Conservation (phyloP, 2,329 filamentous ascomycete genomes). For the Colletotrichum tropicale region DNA sequence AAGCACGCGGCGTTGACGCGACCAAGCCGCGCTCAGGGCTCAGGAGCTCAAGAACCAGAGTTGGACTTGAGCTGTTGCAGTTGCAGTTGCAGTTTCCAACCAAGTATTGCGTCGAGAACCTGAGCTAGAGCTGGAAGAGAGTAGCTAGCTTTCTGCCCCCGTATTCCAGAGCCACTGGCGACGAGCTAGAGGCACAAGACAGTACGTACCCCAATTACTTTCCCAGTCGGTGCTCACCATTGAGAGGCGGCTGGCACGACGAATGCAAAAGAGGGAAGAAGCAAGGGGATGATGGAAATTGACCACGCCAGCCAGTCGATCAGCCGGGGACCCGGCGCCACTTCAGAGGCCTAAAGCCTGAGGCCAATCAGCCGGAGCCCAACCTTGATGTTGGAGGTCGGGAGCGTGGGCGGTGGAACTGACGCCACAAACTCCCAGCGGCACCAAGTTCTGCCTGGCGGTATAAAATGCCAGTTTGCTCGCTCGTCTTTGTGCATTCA, state of each 20-base stretch:
- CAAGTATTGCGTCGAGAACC: not conserved
- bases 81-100: not conserved
- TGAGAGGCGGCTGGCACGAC: not conserved
- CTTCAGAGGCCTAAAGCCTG: not conserved
- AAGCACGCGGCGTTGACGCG: not conserved
- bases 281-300: constrained; percentile 1
- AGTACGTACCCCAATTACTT: not conserved
- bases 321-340: constrained; percentile 6
- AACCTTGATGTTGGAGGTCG: not conserved
- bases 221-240: not conserved
- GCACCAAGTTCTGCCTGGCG: not conserved
- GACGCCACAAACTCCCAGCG: not conserved
- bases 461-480: not conserved
- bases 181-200: not conserved
- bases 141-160: not conserved
- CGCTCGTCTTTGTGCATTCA: not conserved
- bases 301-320: constrained; percentile 12
- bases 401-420: not conserved
- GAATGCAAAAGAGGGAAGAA: not conserved
- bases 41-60: not conserved
- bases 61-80: not conserved
- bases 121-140: not conserved
- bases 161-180: not conserved
- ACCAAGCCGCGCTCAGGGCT: not conserved
- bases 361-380: not conserved